Conservation (phyloP, 768 basidiomycete genomes). For the Nidularia pulvinata region DNA sequence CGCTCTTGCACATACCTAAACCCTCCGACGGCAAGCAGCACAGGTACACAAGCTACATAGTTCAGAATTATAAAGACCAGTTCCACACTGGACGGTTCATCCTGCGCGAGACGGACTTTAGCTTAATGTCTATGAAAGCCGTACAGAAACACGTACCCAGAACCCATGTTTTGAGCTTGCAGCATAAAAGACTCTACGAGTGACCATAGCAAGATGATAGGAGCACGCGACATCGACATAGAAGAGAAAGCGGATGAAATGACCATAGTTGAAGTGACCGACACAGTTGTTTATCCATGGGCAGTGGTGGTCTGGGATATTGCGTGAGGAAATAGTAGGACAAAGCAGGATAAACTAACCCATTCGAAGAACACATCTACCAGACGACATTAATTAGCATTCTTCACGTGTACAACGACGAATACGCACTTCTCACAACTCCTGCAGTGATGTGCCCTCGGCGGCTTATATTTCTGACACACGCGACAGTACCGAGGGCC, state of each 20-base stretch:
- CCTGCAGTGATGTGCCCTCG: slow-evolving; percentile 91
- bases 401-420: not conserved
- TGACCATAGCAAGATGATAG: slow-evolving; percentile 88
- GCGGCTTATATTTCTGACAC: slow-evolving; percentile 86
- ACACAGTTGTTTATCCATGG: slow-evolving; percentile 97
- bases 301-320: slow-evolving; percentile 76
- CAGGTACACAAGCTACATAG: slow-evolving; percentile 83
- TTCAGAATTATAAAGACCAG: slow-evolving; percentile 89
- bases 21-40: slow-evolving; percentile 82
- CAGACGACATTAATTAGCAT: not conserved
- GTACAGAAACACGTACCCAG: not conserved
- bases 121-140: not conserved
- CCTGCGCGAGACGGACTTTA: slow-evolving; percentile 33
- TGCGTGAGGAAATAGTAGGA: slow-evolving; percentile 4
- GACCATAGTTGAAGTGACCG: slow-evolving; percentile 88
- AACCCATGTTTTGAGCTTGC: slow-evolving; percentile 28
- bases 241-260: slow-evolving; percentile 91
- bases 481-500: slow-evolving; percentile 84
- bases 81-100: slow-evolving; percentile 65
- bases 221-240: slow-evolving; percentile 89
- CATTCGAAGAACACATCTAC: slow-evolving; percentile 87
- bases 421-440: slow-evolving; percentile 74
- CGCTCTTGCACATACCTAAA: slow-evolving; percentile 64
- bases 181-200: slow-evolving; percentile 54
- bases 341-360: slow-evolving; percentile 40